phyloP scores from a whole-genome alignment of 2,329 filamentous ascomycete genomes.

The Trichoderma polysporum region DNA sequence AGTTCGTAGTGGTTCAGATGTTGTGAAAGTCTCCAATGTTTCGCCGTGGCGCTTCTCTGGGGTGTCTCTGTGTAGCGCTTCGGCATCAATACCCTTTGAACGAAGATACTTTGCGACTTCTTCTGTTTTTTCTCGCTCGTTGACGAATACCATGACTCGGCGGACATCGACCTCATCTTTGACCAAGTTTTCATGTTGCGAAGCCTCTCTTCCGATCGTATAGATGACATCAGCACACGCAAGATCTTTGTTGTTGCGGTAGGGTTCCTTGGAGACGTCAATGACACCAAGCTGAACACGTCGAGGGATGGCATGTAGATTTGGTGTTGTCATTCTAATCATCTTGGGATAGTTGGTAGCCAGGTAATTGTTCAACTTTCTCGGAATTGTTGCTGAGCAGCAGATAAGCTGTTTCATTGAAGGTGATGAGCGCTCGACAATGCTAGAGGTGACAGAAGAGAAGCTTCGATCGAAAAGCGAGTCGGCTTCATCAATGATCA shows the following conservation, averaged over 20 bases:
- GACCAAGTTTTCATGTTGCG: constrained; percentile 55
- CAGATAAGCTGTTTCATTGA: constrained; percentile 84
- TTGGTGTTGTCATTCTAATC: constrained; percentile 84
- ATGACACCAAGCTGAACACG: constrained; percentile 92
- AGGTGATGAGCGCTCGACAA: constrained; percentile 78
- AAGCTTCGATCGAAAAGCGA: constrained; percentile 94
- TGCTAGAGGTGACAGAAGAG: constrained; percentile 73
- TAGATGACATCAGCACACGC: constrained; percentile 95
- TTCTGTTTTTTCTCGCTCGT: constrained; percentile 86
- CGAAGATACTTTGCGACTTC: constrained; percentile 76
- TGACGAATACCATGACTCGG: constrained; percentile 92
- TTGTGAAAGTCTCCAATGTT: constrained; percentile 73
- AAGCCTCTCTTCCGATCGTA: constrained; percentile 78
- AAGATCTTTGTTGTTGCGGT: constrained; percentile 86
- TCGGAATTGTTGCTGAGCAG: constrained; percentile 94
- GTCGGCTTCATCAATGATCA: constrained; percentile 94
- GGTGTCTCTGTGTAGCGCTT: constrained; percentile 82
- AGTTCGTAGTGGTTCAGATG: constrained; percentile 42
- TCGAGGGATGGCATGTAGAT: constrained; percentile 91
- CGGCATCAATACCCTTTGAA: constrained; percentile 84
- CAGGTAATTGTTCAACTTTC: constrained; percentile 83
- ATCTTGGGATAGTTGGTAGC: constrained; percentile 79
- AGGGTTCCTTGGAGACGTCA: constrained; percentile 88
- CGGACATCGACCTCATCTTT: constrained; percentile 66
- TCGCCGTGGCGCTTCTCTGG: constrained; percentile 74